Base-by-base conservation (phyloP, 208 protist genomes). In the Wallacemonas collosoma region DNA sequence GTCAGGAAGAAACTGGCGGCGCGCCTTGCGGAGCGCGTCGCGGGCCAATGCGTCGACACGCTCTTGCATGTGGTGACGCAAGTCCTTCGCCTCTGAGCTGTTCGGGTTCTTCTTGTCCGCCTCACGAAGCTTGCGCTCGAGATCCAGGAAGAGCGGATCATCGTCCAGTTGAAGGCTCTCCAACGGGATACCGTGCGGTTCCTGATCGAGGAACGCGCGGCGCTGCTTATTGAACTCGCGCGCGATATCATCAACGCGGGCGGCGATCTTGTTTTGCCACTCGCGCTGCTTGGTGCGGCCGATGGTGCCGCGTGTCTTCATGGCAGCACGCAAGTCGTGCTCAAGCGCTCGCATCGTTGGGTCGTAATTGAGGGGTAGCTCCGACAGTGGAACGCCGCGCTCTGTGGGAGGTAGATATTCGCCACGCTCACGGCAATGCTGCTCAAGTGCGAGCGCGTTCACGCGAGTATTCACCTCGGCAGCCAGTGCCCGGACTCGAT, bases 321-420 rank as follows among this genome's bases (percentile, higher is more conserved):
- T 15, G 36, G 43, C 69, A 38, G 60, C 15, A 36, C 76, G 65
- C 12, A 79, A 65, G 1, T 71, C 39, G 50, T 81, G 83, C 63
- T 85, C 79, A 50, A 82, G 71, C 6, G 50, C 7, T 12, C 70
- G 71, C 51, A 88, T 72, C 1, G 68, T 45, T 7, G 50, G 38
- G 69, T 88, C 79, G 43, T 43, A 64, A 55, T 84, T 78, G 2
- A 88, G 50, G 14, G 83, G 77, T 17, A 88, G 69, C 11, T 80
- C 71, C 1, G 12, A 15, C 12, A 79, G 65, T 14, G 73, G 54
- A 2, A 88, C 76, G 36, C 83, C 83, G 2, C 53, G 66, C 0
- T 75, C 56, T 1, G 69, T 67, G 17, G 80, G 65, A 3, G 75
- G 79, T 36, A 81, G 72, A 45, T 79, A 78, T 15, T 65, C 72